Percentiles rank a stretch among this genome's conserved stretches.
Conservation (phyloP, 192 early-diverging fungal genomes). For the Backusella macrospora region DNA sequence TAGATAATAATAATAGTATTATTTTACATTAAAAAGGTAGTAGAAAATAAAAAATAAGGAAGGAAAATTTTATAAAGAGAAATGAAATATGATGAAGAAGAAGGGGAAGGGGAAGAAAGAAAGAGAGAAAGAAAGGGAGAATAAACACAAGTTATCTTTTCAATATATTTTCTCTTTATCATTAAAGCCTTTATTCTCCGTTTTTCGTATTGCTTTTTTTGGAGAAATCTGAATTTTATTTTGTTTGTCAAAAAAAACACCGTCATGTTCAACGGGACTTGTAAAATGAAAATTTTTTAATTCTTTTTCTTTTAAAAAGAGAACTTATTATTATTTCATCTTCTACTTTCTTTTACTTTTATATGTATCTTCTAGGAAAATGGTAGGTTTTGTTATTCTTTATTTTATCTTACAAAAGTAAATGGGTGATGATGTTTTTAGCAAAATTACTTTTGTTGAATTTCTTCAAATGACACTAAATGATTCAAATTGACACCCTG, state of each 20-base stretch:
- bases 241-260: slow-evolving; percentile 7
- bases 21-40: neutral
- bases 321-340: neutral
- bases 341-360: neutral
- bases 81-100: no score
- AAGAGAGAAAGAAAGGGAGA: neutral
- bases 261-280: neutral
- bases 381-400: neutral
- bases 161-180: neutral
- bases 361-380: neutral
- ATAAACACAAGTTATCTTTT: neutral
- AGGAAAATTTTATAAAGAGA: no score
- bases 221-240: neutral
- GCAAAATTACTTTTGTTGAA: slow-evolving; percentile 26
- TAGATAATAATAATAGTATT: no score
- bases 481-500: slow-evolving; percentile 28
- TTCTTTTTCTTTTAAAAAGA: neutral
- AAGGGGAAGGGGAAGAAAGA: neutral
- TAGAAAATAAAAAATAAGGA: neutral
- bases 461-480: slow-evolving; percentile 24
- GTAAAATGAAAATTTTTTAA: neutral
- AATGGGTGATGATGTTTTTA: slow-evolving; percentile 20
- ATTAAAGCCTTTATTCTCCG: neutral
- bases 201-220: neutral
- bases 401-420: neutral